Base-by-base conservation (phyloP, 495 filamentous ascomycete species). In the Penicillium waksmanii region DNA sequence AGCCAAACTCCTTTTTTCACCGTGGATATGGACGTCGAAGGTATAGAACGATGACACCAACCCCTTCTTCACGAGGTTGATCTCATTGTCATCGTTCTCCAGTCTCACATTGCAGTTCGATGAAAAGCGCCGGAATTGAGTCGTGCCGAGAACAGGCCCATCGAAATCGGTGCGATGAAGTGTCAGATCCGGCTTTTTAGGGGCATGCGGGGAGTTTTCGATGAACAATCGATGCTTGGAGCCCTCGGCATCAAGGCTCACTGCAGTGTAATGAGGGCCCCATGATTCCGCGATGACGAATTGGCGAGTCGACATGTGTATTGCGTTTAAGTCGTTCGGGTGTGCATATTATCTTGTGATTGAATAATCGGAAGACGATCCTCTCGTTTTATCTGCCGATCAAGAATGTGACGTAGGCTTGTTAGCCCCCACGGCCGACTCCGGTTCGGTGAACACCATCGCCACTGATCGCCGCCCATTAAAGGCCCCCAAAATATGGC, bases 201-300 rank as follows among this genome's bases (percentile, higher is more conserved):
- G 17, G 5, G 42, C 34, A 9, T 31, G 53, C 0, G 53, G 62
- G 12, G 42, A 56, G 27, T 64, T 64, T 15, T 64, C 57, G 34
- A 64, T 49, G 50, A 61, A 64, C 15, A 57, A 54, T 13, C 57
- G 57, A 1, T 51, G 57, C 17, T 54, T 10, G 3, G 33, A 33
- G 42, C 49, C 35, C 25, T 40, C 35, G 3, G 17, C 27, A 42
- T 51, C 27, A 18, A 50, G 25, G 7, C 17, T 57, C 9, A 36
- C 21, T 34, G 44, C 62, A 18, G 33, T 21, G 50, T 61, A 64
- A 40, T 64, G 53, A 40, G 56, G 53, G 31, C 57, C 58, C 23
- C 38, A 38, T 23, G 62, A 35, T 50, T 61, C 57, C 36, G 57
- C 57, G 35, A 54, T 35, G 31, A 64, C 58, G 27, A 64, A 64